A percentile compares a stretch with the other conserved stretches of the same genome.
Conservation (phyloP, 371 early-diverging fungal genomes). For the Spiromyces aspiralis region DNA sequence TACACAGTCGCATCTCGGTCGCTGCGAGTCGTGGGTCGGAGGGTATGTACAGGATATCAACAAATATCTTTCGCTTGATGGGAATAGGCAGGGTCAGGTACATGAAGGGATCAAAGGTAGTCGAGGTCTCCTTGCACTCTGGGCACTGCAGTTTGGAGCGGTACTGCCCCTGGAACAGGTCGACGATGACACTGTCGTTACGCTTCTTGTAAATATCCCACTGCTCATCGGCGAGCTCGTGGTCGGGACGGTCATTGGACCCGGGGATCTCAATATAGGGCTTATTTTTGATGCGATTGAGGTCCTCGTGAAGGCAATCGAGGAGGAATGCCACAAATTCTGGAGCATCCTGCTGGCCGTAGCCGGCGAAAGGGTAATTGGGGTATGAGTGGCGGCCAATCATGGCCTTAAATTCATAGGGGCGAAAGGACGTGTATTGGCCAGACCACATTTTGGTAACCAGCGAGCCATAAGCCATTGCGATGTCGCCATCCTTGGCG, state of each 20-base stretch:
- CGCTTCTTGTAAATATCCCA: slow-evolving; percentile 61
- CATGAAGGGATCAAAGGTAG: slow-evolving; percentile 89
- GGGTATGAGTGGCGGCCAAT: slow-evolving; percentile 24
- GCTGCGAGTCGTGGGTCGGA: slow-evolving; percentile 4
- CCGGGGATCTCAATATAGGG: slow-evolving; percentile 25
- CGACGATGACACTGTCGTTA: slow-evolving; percentile 83
- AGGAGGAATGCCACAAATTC: slow-evolving; percentile 85
- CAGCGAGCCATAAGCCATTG: slow-evolving; percentile 49
- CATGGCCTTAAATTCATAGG: slow-evolving; percentile 34
- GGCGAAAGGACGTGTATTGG: slow-evolving; percentile 25
- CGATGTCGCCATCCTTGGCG: slow-evolving; percentile 62
- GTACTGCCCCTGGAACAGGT: slow-evolving; percentile 79
- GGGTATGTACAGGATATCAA: slow-evolving; percentile 17
- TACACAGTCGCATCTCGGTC: slow-evolving; percentile 19
- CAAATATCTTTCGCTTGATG: slow-evolving; percentile 14
- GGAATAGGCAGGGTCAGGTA: slow-evolving; percentile 89
- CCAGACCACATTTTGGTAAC: slow-evolving; percentile 50
- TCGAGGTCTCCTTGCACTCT: slow-evolving; percentile 68
- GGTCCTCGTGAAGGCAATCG: slow-evolving; percentile 90
- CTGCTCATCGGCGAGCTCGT: slow-evolving; percentile 29
- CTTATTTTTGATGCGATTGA: slow-evolving; percentile 30
- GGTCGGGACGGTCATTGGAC: slow-evolving; percentile 15
- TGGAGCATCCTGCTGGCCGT: slow-evolving; percentile 87
- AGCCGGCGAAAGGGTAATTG: slow-evolving; percentile 19
- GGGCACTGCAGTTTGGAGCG: slow-evolving; percentile 62